Evolutionary conservation across 2,329 filamentous ascomycete species (phyloP).

Genomic region (Microsporum audouinii): DNA sequence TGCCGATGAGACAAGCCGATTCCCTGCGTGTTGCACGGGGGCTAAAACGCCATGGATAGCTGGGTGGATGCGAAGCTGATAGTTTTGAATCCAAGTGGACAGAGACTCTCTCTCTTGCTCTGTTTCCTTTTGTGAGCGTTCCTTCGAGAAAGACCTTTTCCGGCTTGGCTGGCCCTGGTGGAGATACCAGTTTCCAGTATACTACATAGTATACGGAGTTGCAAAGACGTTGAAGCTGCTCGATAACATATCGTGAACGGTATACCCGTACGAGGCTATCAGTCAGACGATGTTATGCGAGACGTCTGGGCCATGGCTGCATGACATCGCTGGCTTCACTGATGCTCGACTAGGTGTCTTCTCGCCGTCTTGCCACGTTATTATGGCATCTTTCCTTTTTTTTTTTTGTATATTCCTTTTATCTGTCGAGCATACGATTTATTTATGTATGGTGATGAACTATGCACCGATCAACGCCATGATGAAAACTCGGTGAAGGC

Average conservation of each 20-base stretch:
- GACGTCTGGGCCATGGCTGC: background rate
- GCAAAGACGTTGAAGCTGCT: too few species aligned
- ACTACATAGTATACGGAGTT: too few species aligned
- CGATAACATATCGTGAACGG: too few species aligned
- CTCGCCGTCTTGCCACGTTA: background rate
- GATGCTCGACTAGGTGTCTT: background rate
- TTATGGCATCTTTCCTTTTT: background rate
- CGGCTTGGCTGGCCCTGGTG: background rate
- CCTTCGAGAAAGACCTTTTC: background rate
- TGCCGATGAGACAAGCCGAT: constrained; percentile 8
- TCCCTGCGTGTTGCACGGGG: constrained; percentile 15
- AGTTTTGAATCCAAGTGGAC: background rate
- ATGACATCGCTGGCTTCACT: background rate
- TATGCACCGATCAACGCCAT: background rate
- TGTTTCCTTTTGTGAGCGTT: too few species aligned
- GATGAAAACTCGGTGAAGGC: background rate
- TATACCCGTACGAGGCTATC: background rate
- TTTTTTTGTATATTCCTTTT: background rate
- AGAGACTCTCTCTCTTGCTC: background rate
- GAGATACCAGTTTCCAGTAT: background rate
- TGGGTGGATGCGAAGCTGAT: too few species aligned
- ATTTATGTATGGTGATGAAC: background rate
- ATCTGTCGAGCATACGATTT: background rate
- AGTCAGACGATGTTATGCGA: background rate
- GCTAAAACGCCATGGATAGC: constrained; percentile 2